These are phyloP conservation scores for Teratosphaeria gauchensis DNA, from an alignment of 2,329 filamentous ascomycete species.

Conservation along the genomic window DNA sequence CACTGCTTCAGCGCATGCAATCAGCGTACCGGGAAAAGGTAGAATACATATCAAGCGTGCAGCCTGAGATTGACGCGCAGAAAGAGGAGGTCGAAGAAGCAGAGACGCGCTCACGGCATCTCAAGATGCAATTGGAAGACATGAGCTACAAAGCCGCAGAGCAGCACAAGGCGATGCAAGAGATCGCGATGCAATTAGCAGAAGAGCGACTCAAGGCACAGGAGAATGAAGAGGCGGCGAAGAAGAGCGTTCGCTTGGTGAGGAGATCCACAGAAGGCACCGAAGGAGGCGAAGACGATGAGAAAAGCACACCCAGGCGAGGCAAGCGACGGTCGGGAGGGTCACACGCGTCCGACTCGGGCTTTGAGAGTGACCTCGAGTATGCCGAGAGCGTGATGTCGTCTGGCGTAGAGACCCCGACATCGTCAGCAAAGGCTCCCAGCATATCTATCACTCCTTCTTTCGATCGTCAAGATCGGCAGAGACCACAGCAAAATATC, in stretches of 20 bases:
- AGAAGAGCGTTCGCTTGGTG: conserved; percentile 13
- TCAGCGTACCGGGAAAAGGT: conserved; percentile 45
- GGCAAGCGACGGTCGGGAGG: conserved; percentile 21
- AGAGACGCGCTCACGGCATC: conserved; percentile 45
- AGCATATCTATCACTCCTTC: conserved; percentile 3
- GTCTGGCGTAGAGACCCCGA: conserved; percentile 28
- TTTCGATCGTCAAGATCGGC: conserved; percentile 4
- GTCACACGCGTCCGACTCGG: conserved; percentile 43
- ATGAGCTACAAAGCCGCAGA: conserved; percentile 47
- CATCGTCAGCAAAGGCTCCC: conserved; percentile 23
- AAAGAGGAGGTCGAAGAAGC: conserved; percentile 54
- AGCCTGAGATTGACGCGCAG: conserved; percentile 47
- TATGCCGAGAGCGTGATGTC: conserved; percentile 38
- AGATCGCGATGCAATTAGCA: conserved; percentile 40
- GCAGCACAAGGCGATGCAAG: conserved; percentile 47
- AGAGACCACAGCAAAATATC: neutral
- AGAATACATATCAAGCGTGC: conserved; percentile 40
- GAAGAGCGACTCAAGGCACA: conserved; percentile 33
- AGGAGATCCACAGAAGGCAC: conserved; percentile 9
- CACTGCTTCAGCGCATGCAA: conserved; percentile 46
- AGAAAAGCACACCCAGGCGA: conserved; percentile 12
- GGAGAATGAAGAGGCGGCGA: conserved; percentile 22
- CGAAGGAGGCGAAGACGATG: conserved; percentile 6
- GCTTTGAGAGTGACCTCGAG: conserved; percentile 50
- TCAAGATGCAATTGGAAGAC: conserved; percentile 52